phyloP scores from a whole-genome alignment of 176 grass and related monocot species.

The Avena eriantha region DNA sequence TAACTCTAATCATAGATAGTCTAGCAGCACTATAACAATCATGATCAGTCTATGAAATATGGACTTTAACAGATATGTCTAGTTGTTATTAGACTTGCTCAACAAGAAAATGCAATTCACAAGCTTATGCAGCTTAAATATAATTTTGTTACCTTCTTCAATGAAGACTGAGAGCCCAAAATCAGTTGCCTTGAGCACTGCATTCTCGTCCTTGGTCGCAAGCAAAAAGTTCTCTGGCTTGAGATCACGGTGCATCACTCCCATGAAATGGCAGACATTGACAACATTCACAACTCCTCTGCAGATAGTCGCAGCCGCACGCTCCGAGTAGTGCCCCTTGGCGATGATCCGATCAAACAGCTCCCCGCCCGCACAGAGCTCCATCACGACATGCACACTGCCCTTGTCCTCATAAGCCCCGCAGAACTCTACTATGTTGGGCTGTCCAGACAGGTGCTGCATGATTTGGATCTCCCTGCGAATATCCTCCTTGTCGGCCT shows the following conservation, averaged over 20 bases:
- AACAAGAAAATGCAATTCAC: not conserved
- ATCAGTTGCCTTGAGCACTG: conserved; percentile 97
- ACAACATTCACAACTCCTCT: conserved; percentile 95
- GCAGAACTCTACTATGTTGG: conserved; percentile 92
- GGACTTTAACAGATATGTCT: conserved; percentile 5
- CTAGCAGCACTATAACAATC: conserved; percentile 23
- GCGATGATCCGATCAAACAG: conserved; percentile 94
- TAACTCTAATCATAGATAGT: not conserved
- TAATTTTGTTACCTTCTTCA: conserved; percentile 77
- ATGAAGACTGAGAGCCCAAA: conserved; percentile 98
- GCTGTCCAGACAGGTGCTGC: conserved; percentile 94
- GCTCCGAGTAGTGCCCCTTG: conserved; percentile 93
- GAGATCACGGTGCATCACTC: conserved; percentile 95
- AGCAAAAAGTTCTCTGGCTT: conserved; percentile 99
- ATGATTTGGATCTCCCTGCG: conserved; percentile 95
- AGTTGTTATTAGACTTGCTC: conserved; percentile 8
- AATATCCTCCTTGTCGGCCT: conserved; percentile 87
- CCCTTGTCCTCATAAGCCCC: conserved; percentile 89
- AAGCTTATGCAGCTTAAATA: conserved; percentile 38
- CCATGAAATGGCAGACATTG: conserved; percentile 97
- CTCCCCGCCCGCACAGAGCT: conserved; percentile 93
- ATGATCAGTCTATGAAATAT: not conserved
- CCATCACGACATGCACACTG: conserved; percentile 95
- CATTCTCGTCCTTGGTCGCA: conserved; percentile 86
- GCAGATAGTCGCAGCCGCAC: conserved; percentile 81